These are phyloP conservation scores for Galeopsis tetrahit DNA, from an alignment of 257 asterid species.

Conservation along the genomic window DNA sequence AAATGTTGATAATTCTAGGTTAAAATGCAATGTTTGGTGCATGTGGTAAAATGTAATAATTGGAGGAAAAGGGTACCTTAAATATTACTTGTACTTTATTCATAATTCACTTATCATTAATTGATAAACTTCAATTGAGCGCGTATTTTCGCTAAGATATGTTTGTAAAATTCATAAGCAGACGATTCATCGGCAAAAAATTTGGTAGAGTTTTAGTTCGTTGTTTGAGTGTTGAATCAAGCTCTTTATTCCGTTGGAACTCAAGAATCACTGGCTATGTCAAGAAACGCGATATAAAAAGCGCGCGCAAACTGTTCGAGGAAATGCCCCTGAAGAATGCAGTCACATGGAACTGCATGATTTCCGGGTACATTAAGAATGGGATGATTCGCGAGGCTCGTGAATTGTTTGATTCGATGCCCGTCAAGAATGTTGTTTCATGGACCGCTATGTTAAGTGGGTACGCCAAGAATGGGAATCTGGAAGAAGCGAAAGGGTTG, in stretches of 20 bases:
- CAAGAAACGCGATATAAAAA: slow-evolving; percentile 46
- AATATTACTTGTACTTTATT: no score
- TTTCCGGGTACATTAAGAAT: slow-evolving; percentile 66
- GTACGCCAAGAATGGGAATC: slow-evolving; percentile 69
- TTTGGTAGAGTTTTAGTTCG: slow-evolving; percentile 31
- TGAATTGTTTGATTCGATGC: slow-evolving; percentile 60
- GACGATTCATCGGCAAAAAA: slow-evolving; percentile 31
- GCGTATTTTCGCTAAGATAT: slow-evolving; percentile 7
- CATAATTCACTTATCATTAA: no score
- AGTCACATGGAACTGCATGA: slow-evolving; percentile 82
- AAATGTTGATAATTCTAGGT: no score
- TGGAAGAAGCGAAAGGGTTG: slow-evolving; percentile 61
- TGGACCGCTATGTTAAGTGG: slow-evolving; percentile 86
- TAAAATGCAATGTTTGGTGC: no score
- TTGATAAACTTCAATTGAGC: background rate
- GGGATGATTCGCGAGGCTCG: slow-evolving; percentile 68
- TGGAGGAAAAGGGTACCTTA: no score
- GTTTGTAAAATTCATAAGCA: slow-evolving; percentile 27
- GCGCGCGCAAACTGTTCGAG: slow-evolving; percentile 63
- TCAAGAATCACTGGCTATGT: slow-evolving; percentile 50
- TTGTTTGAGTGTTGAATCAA: slow-evolving; percentile 33
- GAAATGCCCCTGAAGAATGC: slow-evolving; percentile 69
- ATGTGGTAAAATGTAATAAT: no score
- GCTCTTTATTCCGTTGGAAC: slow-evolving; percentile 48
- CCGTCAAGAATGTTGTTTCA: slow-evolving; percentile 62